Evolutionary conservation across 208 protist genomes (phyloP).

Genomic region (Polymyxa betae): DNA sequence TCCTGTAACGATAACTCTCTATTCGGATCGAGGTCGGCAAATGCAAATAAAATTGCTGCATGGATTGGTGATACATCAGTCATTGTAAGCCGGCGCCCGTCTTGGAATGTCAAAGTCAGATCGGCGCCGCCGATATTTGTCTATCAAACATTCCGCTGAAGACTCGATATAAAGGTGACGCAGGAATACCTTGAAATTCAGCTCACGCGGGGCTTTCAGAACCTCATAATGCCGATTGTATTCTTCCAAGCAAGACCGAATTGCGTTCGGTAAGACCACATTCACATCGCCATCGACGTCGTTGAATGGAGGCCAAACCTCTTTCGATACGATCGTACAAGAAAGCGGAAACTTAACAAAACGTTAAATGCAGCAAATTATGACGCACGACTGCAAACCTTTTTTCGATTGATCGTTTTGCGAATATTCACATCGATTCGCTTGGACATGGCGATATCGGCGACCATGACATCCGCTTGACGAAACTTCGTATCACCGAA

Average conservation of each 20-base stretch:
- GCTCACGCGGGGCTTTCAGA: constrained; percentile 34
- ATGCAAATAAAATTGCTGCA: constrained; percentile 30
- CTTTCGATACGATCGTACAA: background rate
- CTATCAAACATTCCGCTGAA: background rate
- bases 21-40: background rate
- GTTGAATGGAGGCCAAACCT: constrained; percentile 20
- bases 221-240: constrained; percentile 41
- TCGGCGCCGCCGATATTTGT: background rate
- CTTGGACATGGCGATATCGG: constrained; percentile 27
- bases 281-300: background rate
- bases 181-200: background rate
- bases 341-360: background rate
- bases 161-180: background rate
- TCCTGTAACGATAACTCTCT: background rate
- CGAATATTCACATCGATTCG: constrained; percentile 30
- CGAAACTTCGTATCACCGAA: constrained; percentile 15
- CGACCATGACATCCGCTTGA: background rate
- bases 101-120: constrained; percentile 6
- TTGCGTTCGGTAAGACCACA: background rate
- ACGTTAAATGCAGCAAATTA: background rate
- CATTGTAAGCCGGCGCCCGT: background rate
- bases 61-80: background rate
- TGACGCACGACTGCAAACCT: background rate
- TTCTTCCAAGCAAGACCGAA: background rate
- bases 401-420: background rate